phyloP scores from a whole-genome alignment of 2,329 filamentous ascomycete species.

The Aspergillus tamarii region DNA sequence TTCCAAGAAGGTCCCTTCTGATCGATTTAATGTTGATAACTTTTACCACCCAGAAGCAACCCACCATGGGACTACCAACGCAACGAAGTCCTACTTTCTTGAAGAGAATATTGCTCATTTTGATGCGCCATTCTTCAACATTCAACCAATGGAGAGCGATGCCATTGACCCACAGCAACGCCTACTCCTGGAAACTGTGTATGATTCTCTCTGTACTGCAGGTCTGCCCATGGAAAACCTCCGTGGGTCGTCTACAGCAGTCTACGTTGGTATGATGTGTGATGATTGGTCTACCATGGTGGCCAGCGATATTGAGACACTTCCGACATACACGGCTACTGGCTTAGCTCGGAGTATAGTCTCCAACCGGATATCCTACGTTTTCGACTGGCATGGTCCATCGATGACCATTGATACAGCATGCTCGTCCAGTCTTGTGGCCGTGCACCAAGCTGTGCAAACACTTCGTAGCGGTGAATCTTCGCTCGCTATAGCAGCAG shows the following conservation, averaged over 20 bases:
- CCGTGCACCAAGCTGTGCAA: slow-evolving; percentile 32
- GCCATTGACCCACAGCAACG: slow-evolving; percentile 5
- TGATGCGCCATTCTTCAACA: not conserved
- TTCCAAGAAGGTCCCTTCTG: slow-evolving; percentile 1
- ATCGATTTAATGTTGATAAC: not conserved
- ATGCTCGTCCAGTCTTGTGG: slow-evolving; percentile 43
- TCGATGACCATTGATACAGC: slow-evolving; percentile 48
- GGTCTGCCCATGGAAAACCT: slow-evolving; percentile 6
- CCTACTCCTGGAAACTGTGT: slow-evolving; percentile 11
- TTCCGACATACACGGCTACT: slow-evolving; percentile 15
- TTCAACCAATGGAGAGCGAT: not conserved
- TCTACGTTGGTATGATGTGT: slow-evolving; percentile 15
- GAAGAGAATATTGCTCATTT: not conserved
- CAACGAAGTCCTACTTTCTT: not conserved
- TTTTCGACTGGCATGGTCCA: slow-evolving; percentile 28
- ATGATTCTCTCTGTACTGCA: slow-evolving; percentile 5
- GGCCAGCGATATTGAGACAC: not conserved
- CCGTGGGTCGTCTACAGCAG: not conserved
- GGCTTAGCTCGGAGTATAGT: slow-evolving; percentile 35
- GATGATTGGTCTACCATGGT: slow-evolving; percentile 12
- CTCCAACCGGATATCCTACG: slow-evolving; percentile 38
- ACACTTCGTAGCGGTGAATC: slow-evolving; percentile 26
- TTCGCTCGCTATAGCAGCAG: slow-evolving; percentile 12
- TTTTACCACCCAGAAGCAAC: not conserved
- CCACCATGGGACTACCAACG: not conserved